These are phyloP conservation scores for Cucurbitaria berberidis DNA, from an alignment of 2,329 filamentous ascomycete genomes.

Conservation along the genomic window DNA sequence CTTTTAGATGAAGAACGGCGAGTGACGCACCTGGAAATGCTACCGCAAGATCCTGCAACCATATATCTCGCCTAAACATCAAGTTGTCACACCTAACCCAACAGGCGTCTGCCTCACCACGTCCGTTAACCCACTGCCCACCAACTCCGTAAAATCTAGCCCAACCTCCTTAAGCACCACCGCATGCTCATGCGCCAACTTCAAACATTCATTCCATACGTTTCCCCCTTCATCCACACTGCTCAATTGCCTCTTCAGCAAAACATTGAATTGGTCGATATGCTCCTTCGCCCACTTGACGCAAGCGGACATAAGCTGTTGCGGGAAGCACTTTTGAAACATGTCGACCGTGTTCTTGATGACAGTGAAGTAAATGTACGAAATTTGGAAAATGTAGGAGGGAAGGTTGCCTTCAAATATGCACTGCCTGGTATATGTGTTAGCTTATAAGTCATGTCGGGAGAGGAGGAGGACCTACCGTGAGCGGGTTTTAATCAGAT, in stretches of 20 bases:
- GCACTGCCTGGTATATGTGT: constrained; percentile 70
- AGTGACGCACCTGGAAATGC: not conserved
- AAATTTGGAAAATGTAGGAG: constrained; percentile 92
- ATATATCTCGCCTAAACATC: not conserved
- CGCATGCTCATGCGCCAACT: constrained; percentile 80
- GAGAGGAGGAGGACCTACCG: constrained; percentile 60
- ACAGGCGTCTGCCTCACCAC: constrained; percentile 14
- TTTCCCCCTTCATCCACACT: constrained; percentile 78
- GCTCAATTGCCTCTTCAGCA: constrained; percentile 83
- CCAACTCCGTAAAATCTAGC: constrained; percentile 83
- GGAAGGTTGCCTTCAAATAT: constrained; percentile 94
- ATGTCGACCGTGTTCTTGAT: constrained; percentile 92
- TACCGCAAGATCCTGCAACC: not conserved
- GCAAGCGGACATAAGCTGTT: constrained; percentile 87
- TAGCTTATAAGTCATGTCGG: not conserved
- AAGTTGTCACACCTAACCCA: constrained; percentile 36
- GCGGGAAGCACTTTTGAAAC: constrained; percentile 80
- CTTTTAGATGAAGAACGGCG: not conserved
- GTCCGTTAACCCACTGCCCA: constrained; percentile 58
- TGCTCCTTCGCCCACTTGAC: constrained; percentile 99
- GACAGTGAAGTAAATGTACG: constrained; percentile 93
- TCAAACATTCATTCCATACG: constrained; percentile 83
- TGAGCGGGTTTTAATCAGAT: constrained; percentile 79
- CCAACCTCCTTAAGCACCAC: constrained; percentile 82
- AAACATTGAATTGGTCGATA: constrained; percentile 86